Evolutionary conservation across 2,329 filamentous ascomycete species (phyloP), one percentile per base, ranked within the genome.

Genomic region (Colletotrichum sublineola): DNA sequence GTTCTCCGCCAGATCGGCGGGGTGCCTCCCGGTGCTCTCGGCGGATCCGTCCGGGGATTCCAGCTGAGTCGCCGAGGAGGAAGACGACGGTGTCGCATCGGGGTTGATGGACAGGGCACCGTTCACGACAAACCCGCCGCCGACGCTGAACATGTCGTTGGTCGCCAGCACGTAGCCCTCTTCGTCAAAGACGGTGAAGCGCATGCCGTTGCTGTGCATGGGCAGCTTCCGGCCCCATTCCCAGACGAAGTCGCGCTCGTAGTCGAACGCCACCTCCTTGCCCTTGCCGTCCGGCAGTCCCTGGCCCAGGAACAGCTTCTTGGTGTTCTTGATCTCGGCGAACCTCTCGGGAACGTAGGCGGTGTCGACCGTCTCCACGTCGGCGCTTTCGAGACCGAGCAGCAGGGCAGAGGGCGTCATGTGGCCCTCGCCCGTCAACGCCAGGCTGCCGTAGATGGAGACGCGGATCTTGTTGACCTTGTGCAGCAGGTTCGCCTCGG

Each of bases 71-170:
- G 65, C 24, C 33, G 69, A 42, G 2, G 70, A 36, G 3, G 77
- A 33, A 12, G 77, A 73, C 0, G 68, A 29, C 9, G 73, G 42
- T 8, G 74, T 40, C 4, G 76, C 74, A n/a, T 76, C 77, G 6
- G 82, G 75, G 20, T 80, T 80, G 36, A 84, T 85, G 11, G 85
- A 86, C 63, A 87, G 76, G 20, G 85, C 81, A 14, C 85, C 85
- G 60, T 87, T 87, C 64, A 87, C 85, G 48, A 87, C 85, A 65
- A 87, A 87, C 1, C 85, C 85, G n/a, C 85, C 85, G 1, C 85
- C 85, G 2, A 87, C 85, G 63, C 85, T 87, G 75, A 87, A 87
- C 73, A 87, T 79, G 73, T 87, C 85, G 67, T 87, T 87, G 24
- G 82, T 85, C 1, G 85, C 85, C 44, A 87, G 75, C 73, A 86